phyloP scores from a whole-genome alignment of 129 eudicot genomes.

The Pulicaria dysenterica region DNA sequence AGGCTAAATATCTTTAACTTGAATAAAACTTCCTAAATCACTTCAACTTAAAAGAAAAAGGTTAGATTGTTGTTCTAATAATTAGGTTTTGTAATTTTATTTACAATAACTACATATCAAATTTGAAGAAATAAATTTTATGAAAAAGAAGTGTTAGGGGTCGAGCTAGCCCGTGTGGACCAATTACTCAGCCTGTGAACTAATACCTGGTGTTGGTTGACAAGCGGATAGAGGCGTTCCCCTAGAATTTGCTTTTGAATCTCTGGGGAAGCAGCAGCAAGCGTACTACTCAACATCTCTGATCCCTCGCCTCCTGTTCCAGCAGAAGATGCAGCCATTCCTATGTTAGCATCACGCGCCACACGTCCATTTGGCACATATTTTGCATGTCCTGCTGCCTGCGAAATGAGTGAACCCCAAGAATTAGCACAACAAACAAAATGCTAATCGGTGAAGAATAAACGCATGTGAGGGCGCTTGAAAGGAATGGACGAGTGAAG shows the following conservation, averaged over 20 bases:
- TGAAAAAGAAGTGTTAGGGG: neutral
- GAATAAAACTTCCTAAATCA: neutral
- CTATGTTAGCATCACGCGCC: slow-evolving; percentile 42
- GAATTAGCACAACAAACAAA: slow-evolving; percentile 14
- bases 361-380: slow-evolving; percentile 38
- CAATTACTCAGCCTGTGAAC: neutral
- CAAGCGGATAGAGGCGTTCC: slow-evolving; percentile 82
- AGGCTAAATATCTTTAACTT: neutral
- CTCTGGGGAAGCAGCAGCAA: slow-evolving; percentile 74
- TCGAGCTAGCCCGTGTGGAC: neutral
- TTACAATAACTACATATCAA: too few species aligned
- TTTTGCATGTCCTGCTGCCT: slow-evolving; percentile 49
- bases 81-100: too few species aligned
- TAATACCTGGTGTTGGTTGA: slow-evolving; percentile 58
- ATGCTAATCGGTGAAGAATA: neutral
- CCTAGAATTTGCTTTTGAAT: slow-evolving; percentile 79
- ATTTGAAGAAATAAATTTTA: too few species aligned
- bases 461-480: neutral
- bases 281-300: slow-evolving; percentile 68
- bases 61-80: too few species aligned
- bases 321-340: slow-evolving; percentile 36
- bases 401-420: slow-evolving; percentile 12
- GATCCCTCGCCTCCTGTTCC: slow-evolving; percentile 53
- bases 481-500: neutral
- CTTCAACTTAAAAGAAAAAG: too few species aligned